Evolutionary conservation across 495 filamentous ascomycete species (phyloP).

Genomic region (Evernia prunastri): DNA sequence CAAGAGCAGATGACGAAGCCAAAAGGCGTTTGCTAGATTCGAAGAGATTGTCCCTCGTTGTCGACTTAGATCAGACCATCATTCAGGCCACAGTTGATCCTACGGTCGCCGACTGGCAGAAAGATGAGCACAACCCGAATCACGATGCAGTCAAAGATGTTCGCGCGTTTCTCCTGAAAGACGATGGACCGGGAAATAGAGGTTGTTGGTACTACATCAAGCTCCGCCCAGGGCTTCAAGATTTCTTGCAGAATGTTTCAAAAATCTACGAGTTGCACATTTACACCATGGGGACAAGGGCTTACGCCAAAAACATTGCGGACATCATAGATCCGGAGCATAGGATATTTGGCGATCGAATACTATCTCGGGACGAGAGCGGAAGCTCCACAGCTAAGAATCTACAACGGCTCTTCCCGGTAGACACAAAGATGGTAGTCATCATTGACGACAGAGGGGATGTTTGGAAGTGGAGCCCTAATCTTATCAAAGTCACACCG

Average conservation of each 20-base stretch:
- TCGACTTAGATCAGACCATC: constrained; percentile 96
- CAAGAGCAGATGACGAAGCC: constrained; percentile 72
- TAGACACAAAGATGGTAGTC: constrained; percentile 97
- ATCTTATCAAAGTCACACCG: constrained; percentile 88
- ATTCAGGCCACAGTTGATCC: constrained; percentile 98
- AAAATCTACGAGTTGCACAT: constrained; percentile 90
- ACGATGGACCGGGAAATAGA: constrained; percentile 69
- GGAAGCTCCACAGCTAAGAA: constrained; percentile 86
- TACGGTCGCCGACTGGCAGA: constrained; percentile 91
- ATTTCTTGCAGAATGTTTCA: constrained; percentile 74
- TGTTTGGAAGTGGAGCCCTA: constrained; percentile 93
- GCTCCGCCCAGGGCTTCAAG: constrained; percentile 81
- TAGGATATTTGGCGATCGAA: constrained; percentile 85
- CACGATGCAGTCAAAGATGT: constrained; percentile 86
- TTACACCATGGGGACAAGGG: constrained; percentile 97
- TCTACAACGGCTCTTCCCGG: constrained; percentile 85
- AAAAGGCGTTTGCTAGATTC: constrained; percentile 73
- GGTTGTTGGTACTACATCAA: constrained; percentile 97
- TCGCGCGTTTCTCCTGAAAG: constrained; percentile 72
- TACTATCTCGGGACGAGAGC: constrained; percentile 94
- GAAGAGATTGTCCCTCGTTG: constrained; percentile 83
- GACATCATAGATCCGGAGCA: constrained; percentile 86
- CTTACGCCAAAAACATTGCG: constrained; percentile 87
- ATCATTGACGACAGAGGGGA: constrained; percentile 98
- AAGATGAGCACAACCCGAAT: constrained; percentile 81